Conservation (phyloP, 345 rosid species). For the Streptanthus diversifolius region DNA sequence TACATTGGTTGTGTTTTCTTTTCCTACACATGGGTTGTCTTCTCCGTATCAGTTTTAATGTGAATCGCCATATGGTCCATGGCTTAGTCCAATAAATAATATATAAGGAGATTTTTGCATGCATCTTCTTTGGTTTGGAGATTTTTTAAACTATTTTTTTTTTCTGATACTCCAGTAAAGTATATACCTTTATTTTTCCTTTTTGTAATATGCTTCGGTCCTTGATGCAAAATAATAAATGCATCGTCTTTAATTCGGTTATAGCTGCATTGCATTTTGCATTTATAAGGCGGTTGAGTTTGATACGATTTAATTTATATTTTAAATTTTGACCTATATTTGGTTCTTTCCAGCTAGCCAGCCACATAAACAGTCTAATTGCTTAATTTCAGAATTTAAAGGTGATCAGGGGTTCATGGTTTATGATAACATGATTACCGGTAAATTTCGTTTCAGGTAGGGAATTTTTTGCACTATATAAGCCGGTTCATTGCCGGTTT, state of each 20-base stretch:
- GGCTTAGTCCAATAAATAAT: not conserved
- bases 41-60: not conserved
- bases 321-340: not conserved
- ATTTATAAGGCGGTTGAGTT: constrained; percentile 31
- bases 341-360: constrained; percentile 24
- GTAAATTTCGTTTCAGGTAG: constrained; percentile 50
- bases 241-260: constrained; percentile 31
- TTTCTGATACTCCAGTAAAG: not conserved
- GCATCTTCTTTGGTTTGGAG: not conserved
- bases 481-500: constrained; percentile 89
- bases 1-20: not conserved
- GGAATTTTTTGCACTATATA: constrained; percentile 89
- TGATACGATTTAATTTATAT: not conserved
- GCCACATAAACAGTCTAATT: not conserved
- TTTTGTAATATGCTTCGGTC: not conserved
- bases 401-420: not conserved
- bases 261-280: constrained; percentile 32
- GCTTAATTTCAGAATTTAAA: not conserved
- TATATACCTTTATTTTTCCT: not conserved
- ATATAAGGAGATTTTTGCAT: not conserved
- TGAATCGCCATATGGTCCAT: not conserved
- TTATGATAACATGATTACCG: not conserved
- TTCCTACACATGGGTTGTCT: not conserved
- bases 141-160: not conserved
- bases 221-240: constrained; percentile 28